Conservation (phyloP, 1,139 yeast genomes). For the Debaryomycetaceae sp. region DNA sequence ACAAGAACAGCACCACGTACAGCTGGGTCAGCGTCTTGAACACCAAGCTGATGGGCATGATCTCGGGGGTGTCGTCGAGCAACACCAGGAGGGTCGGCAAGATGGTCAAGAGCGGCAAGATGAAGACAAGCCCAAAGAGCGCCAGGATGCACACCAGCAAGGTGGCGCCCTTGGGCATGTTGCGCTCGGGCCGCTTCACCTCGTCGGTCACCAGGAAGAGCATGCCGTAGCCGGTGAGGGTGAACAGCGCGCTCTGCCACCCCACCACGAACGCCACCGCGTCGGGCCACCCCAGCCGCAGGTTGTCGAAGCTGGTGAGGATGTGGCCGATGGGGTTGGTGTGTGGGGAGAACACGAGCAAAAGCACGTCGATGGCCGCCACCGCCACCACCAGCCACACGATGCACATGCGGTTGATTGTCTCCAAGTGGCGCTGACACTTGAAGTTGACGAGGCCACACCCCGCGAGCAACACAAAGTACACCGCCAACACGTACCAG, state of each 20-base stretch:
- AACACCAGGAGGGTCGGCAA: conserved; percentile 58
- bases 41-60: conserved; percentile 62
- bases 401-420: conserved; percentile 61
- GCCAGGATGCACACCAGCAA: conserved; percentile 62
- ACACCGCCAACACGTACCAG: conserved; percentile 52
- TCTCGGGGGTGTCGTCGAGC: conserved; percentile 58
- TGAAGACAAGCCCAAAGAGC: conserved; percentile 64
- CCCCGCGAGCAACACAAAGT: conserved; percentile 48
- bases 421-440: conserved; percentile 56
- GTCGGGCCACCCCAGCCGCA: conserved; percentile 70
- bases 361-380: conserved; percentile 58
- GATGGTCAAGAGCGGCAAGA: conserved; percentile 66
- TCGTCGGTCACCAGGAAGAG: conserved; percentile 80
- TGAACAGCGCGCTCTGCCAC: conserved; percentile 72
- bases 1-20: conserved; percentile 58
- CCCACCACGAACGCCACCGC: conserved; percentile 68
- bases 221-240: conserved; percentile 80
- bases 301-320: conserved; percentile 64
- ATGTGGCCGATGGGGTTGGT: conserved; percentile 59
- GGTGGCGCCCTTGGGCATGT: conserved; percentile 74
- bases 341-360: conserved; percentile 55
- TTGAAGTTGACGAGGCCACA: conserved; percentile 61
- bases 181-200: conserved; percentile 68
- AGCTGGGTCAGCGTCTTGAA: conserved; percentile 70
- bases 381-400: conserved; percentile 73